A percentile compares a stretch with the other conserved stretches of the same genome.
phyloP scores from a whole-genome alignment of 106 monocot species.

The Dendrobium chrysotoxum region DNA sequence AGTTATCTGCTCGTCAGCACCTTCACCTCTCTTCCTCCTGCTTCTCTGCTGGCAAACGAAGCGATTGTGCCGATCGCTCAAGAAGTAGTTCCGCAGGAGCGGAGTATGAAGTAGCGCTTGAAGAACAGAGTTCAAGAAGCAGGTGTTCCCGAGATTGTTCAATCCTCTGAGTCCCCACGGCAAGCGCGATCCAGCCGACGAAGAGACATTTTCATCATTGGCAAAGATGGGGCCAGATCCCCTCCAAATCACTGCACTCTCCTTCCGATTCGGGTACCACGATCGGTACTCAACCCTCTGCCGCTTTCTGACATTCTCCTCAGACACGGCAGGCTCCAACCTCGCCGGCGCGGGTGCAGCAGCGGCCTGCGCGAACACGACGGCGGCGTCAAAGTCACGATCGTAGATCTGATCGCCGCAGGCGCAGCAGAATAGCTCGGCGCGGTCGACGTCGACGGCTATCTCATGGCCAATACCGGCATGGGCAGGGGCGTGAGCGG shows the following conservation, averaged over 20 bases:
- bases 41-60: constrained; percentile 48
- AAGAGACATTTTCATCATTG: background rate
- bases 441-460: constrained; percentile 80
- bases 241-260: constrained; percentile 25
- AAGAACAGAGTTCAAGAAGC: constrained; percentile 96
- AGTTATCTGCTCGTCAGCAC: background rate
- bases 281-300: constrained; percentile 40
- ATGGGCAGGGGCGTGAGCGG: constrained; percentile 54
- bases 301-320: constrained; percentile 14
- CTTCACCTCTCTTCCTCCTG: constrained; percentile 21
- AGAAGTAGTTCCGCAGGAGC: constrained; percentile 70
- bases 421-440: constrained; percentile 82
- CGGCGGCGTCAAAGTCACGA: constrained; percentile 74
- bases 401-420: constrained; percentile 93
- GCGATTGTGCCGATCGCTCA: constrained; percentile 76
- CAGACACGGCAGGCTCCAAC: constrained; percentile 12
- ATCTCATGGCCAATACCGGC: constrained; percentile 55
- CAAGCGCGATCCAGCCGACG: background rate
- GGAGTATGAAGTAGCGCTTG: constrained; percentile 84
- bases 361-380: constrained; percentile 42
- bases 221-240: constrained; percentile 30
- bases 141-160: constrained; percentile 93
- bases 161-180: constrained; percentile 71
- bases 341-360: background rate
- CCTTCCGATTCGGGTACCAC: constrained; percentile 43